Evolutionary conservation across 257 asterid species (phyloP).

Genomic region (Prunella vulgaris): DNA sequence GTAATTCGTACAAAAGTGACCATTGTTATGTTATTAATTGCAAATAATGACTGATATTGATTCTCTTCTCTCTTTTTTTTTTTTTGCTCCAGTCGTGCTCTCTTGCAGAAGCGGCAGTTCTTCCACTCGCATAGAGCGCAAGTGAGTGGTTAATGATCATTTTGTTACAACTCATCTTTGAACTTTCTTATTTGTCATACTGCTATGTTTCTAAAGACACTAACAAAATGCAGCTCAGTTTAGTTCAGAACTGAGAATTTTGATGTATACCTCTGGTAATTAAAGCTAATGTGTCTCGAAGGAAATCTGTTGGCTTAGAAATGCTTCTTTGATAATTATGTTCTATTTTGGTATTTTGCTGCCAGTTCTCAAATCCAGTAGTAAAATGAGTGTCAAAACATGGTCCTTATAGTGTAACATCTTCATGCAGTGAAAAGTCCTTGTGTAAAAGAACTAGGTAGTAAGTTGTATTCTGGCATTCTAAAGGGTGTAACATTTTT

Average conservation of each 20-base stretch:
- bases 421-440: conserved; percentile 14
- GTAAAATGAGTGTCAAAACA: not conserved
- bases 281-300: not conserved
- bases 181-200: not conserved
- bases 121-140: conserved; percentile 99
- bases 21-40: not conserved
- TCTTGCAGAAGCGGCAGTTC: conserved; percentile 93
- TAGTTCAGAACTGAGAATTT: conserved; percentile 5
- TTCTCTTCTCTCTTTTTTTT: not conserved
- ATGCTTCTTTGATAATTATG: not conserved
- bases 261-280: conserved; percentile 3
- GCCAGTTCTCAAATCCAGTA: not conserved
- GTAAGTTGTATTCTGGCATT: not conserved
- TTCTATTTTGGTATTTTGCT: not conserved
- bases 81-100: conserved; percentile 61
- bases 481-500: not conserved
- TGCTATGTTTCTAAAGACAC: not conserved
- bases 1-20: not conserved
- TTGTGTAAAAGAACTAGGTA: not conserved
- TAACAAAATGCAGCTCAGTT: conserved; percentile 6
- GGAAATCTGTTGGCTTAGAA: not conserved
- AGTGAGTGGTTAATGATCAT: conserved; percentile 43
- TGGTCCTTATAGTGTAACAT: conserved; percentile 2
- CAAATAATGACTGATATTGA: conserved; percentile 4
- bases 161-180: conserved; percentile 5